phyloP scores from a whole-genome alignment of 1,284 basidiomycete genomes.

The Puccinia horiana region DNA sequence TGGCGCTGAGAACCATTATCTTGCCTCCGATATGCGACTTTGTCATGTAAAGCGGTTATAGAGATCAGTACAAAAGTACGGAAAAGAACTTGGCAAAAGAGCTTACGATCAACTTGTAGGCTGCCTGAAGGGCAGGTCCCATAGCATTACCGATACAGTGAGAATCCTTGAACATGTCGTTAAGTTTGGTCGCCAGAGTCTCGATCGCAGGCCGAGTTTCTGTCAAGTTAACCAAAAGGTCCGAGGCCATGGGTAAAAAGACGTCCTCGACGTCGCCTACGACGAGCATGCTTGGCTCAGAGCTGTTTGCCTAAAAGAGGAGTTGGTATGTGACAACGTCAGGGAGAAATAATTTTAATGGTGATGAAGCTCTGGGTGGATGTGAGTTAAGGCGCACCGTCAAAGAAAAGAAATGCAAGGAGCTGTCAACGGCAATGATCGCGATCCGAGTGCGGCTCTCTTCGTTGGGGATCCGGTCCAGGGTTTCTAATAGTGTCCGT shows the following conservation, averaged over 20 bases:
- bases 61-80: slow-evolving; percentile 7
- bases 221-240: slow-evolving; percentile 87
- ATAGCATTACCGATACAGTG: slow-evolving; percentile 87
- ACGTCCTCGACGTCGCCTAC: slow-evolving; percentile 96
- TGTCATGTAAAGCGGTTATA: slow-evolving; percentile 5
- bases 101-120: slow-evolving; percentile 85
- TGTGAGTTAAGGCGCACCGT: slow-evolving; percentile 55
- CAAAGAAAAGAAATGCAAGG: slow-evolving; percentile 95
- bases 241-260: slow-evolving; percentile 93
- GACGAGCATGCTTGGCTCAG: slow-evolving; percentile 91
- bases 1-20: slow-evolving; percentile 84
- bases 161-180: slow-evolving; percentile 96
- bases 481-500: slow-evolving; percentile 87
- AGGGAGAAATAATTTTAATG: slow-evolving; percentile 26
- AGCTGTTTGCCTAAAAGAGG: slow-evolving; percentile 71
- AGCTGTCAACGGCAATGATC: slow-evolving; percentile 87
- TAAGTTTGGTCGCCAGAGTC: slow-evolving; percentile 75
- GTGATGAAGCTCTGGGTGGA: background rate
- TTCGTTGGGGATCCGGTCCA: slow-evolving; percentile 93
- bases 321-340: slow-evolving; percentile 1
- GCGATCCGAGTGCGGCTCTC: slow-evolving; percentile 89
- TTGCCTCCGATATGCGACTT: slow-evolving; percentile 90
- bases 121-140: slow-evolving; percentile 93
- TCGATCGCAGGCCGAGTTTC: slow-evolving; percentile 83
- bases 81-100: background rate